Evolutionary conservation across 768 basidiomycete species (phyloP).

Genomic region (Multifurca ochricompacta): DNA sequence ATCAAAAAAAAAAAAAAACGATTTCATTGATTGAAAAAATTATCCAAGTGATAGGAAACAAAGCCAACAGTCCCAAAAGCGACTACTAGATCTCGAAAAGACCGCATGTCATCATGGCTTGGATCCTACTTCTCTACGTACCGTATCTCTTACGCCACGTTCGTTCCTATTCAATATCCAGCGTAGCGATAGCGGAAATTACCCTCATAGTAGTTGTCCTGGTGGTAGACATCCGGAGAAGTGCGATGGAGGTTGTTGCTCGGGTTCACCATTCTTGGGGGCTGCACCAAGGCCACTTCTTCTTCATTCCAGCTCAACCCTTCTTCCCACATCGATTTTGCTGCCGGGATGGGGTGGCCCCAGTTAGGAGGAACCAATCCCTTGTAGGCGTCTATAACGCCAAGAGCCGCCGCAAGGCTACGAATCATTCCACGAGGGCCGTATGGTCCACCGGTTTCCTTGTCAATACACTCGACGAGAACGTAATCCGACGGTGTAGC

Average conservation of each 20-base stretch:
- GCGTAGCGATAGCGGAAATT: not conserved
- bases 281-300: not conserved
- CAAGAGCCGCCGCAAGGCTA: conserved; percentile 12
- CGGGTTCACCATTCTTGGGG: not conserved
- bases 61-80: too few relatives aligned
- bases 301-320: not conserved
- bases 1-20: too few relatives aligned
- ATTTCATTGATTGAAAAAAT: too few relatives aligned
- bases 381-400: not conserved
- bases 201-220: not conserved
- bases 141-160: not conserved
- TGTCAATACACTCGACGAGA: conserved; percentile 4
- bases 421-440: conserved; percentile 18
- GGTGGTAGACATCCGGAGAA: not conserved
- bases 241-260: not conserved
- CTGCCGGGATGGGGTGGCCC: conserved; percentile 4
- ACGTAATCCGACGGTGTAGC: conserved; percentile 13
- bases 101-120: not conserved
- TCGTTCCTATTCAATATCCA: not conserved
- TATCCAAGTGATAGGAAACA: too few relatives aligned
- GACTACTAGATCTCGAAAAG: too few relatives aligned
- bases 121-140: not conserved
- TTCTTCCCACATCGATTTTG: too few relatives aligned
- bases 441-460: conserved; percentile 1
- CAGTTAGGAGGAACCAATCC: conserved; percentile 12